Base-by-base conservation (phyloP, 805 yeast genomes). In the Kazachstania viticola region DNA sequence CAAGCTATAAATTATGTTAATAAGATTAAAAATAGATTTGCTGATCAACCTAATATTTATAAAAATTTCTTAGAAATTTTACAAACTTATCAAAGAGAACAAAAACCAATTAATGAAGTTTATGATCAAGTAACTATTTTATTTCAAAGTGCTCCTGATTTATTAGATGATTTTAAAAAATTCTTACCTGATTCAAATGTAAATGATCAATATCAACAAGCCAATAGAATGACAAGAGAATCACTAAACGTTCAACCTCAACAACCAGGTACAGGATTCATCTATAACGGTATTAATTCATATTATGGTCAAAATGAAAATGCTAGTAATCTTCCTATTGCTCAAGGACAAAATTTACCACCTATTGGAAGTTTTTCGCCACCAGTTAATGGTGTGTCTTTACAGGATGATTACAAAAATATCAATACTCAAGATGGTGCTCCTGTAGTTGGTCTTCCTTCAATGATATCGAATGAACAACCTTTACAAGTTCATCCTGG, bases 1-100 rank as follows among this genome's bases (percentile, higher is more conserved):
- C 96, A 91, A 55, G 98, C 98, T 14, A 91, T 91, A 41, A 79
- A 79, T 45, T 91, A 91, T 49, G 99, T 91, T 38, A 91, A 91
- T 63, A 85, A 87, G 60, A 91, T 91, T 52, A 93, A 93, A 56
- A 87, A 85, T 34, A 71, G 97, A 40, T 91, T 85, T 56, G 80
- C 94, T 14, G 72, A 76, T 48, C 94, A 87, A 56, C 98, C 98
- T 1, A 96, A 88, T 48, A 84, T 87, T 36, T 91, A 91, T 64
- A 91, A 91, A 60, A 85, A 78, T 46, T 91, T 91, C 46, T 64
- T 93, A 58, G 98, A 91, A 55, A 91, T 88, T 36, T 64, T 91
- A 45, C 98, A 91, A 56, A 88, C 96, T 28, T 91, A 88, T 54
- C 98, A 91, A 62, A 75, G 94, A 41, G 98, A 88, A 51, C 94